Conservation (phyloP, 2,329 filamentous ascomycete genomes). For the Emericellopsis cladophorae region DNA sequence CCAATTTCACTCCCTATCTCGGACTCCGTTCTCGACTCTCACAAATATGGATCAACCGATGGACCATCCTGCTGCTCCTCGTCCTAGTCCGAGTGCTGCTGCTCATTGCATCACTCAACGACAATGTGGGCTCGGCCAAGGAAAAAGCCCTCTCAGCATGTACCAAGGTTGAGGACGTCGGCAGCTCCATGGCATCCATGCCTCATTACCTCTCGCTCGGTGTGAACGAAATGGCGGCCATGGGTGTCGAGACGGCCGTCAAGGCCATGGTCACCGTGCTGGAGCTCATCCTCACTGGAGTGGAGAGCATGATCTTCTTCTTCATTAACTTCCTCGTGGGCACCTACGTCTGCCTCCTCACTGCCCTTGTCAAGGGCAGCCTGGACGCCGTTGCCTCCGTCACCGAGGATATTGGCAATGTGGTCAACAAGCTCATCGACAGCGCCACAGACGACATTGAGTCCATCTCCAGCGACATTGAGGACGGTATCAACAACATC, state of each 20-base stretch:
- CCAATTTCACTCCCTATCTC: conserved; percentile 78
- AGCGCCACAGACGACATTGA: conserved; percentile 48
- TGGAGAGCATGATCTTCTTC: conserved; percentile 83
- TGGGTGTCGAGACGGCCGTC: conserved; percentile 69
- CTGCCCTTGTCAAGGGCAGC: conserved; percentile 67
- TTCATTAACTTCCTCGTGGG: conserved; percentile 83
- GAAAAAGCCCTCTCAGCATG: conserved; percentile 78
- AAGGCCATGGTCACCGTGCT: conserved; percentile 70
- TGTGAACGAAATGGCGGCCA: conserved; percentile 74
- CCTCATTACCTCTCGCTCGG: conserved; percentile 86
- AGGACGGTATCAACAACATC: conserved; percentile 36
- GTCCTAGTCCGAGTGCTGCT: conserved; percentile 74
- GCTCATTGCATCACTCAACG: conserved; percentile 58
- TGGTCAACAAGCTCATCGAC: conserved; percentile 35
- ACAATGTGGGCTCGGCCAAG: conserved; percentile 65
- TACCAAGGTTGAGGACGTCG: conserved; percentile 81
- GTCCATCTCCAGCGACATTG: conserved; percentile 35
- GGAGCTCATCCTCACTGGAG: conserved; percentile 64
- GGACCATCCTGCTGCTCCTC: conserved; percentile 82
- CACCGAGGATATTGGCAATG: conserved; percentile 37
- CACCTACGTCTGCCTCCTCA: conserved; percentile 83
- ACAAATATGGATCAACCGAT: conserved; percentile 95
- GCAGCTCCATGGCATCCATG: conserved; percentile 95
- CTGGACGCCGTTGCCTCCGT: conserved; percentile 51
- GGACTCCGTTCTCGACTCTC: conserved; percentile 81